Conservation (phyloP, 805 yeast genomes). For the Yarrowia sp. region DNA sequence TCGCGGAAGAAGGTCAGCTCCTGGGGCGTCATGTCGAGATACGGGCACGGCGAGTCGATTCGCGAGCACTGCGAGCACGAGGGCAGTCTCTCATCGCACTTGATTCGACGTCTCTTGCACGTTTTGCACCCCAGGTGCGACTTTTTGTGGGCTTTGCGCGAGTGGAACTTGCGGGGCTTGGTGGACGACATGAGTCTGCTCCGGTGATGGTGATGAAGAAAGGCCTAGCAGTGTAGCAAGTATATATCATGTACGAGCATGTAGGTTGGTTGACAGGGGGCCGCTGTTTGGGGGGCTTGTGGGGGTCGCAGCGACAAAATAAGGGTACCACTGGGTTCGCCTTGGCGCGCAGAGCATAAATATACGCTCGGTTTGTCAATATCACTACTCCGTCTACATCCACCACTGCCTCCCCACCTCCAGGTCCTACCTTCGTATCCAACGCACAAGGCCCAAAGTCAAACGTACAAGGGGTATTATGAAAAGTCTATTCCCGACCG, state of each 20-base stretch:
- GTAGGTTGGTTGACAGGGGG: slow-evolving; percentile 22
- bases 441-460: slow-evolving; percentile 22
- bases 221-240: slow-evolving; percentile 22
- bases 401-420: slow-evolving; percentile 1
- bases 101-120: slow-evolving; percentile 60
- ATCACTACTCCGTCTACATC: too few relatives aligned
- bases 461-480: slow-evolving; percentile 21
- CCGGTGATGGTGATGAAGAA: slow-evolving; percentile 4
- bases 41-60: slow-evolving; percentile 50
- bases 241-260: slow-evolving; percentile 18
- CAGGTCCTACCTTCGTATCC: slow-evolving; percentile 24
- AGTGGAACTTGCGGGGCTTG: slow-evolving; percentile 37
- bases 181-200: slow-evolving; percentile 4
- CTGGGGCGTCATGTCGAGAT: slow-evolving; percentile 47
- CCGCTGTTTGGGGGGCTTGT: background rate
- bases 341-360: background rate
- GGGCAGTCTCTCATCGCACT: slow-evolving; percentile 65
- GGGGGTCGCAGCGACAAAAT: background rate
- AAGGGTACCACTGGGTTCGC: background rate
- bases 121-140: slow-evolving; percentile 75
- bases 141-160: slow-evolving; percentile 61
- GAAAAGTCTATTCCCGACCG: slow-evolving; percentile 1
- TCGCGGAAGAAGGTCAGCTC: slow-evolving; percentile 41
- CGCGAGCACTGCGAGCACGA: slow-evolving; percentile 55
- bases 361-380: background rate